phyloP scores from a whole-genome alignment of 164 flowering plant species.

The Aristolochia contorta region DNA sequence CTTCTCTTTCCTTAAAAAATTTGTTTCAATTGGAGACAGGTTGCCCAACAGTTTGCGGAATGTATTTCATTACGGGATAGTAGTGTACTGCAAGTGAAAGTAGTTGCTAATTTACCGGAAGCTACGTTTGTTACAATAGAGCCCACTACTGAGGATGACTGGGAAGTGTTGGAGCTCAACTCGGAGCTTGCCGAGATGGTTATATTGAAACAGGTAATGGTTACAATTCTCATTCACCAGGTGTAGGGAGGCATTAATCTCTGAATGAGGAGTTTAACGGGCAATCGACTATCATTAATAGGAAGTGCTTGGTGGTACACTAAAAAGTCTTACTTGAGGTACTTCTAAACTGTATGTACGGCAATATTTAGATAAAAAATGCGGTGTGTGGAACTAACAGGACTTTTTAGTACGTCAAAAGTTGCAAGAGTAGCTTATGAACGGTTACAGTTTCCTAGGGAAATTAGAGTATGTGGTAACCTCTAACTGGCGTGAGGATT shows the following conservation, averaged over 20 bases:
- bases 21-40: slow-evolving; percentile 21
- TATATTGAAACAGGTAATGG: slow-evolving; percentile 66
- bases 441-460: too few relatives aligned
- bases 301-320: too few relatives aligned
- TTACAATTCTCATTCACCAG: neutral
- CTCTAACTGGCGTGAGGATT: too few relatives aligned
- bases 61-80: slow-evolving; percentile 54
- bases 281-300: too few relatives aligned
- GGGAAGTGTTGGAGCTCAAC: slow-evolving; percentile 95
- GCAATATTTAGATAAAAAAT: neutral
- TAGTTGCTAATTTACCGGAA: slow-evolving; percentile 51
- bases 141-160: slow-evolving; percentile 84
- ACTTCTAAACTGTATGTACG: neutral
- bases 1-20: neutral
- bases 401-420: too few relatives aligned
- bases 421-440: too few relatives aligned
- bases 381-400: too few relatives aligned
- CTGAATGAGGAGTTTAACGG: too few relatives aligned
- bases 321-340: neutral
- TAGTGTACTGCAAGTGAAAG: slow-evolving; percentile 53
- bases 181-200: slow-evolving; percentile 74
- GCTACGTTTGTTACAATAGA: slow-evolving; percentile 67
- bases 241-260: too few relatives aligned
- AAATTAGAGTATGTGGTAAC: too few relatives aligned
- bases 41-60: slow-evolving; percentile 64